A percentile compares a stretch with the other conserved stretches of the same genome.
These are phyloP conservation scores for Epichloe hybrida DNA, from an alignment of 2,329 filamentous ascomycete species.

Conservation along the genomic window DNA sequence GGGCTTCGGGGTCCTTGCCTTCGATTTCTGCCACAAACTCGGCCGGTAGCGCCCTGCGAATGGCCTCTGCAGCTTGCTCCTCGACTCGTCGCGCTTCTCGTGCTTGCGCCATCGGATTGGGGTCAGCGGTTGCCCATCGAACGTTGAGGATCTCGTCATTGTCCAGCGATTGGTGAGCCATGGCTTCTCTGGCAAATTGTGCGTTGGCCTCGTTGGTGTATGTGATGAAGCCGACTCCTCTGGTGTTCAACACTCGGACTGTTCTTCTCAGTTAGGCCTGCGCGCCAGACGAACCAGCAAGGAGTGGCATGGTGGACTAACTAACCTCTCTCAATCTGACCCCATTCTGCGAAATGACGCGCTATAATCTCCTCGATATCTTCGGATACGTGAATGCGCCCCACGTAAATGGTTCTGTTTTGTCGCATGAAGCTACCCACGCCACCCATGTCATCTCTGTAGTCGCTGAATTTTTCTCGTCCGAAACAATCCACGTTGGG, in stretches of 20 bases:
- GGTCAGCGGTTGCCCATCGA: constrained; percentile 91
- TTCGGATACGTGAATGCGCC: constrained; percentile 86
- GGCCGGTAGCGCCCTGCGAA: constrained; percentile 72
- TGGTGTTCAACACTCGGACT: constrained; percentile 69
- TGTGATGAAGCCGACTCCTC: constrained; percentile 90
- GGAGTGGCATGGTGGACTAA: constrained; percentile 4
- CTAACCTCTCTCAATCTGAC: constrained; percentile 65
- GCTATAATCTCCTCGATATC: constrained; percentile 95
- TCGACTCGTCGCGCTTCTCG: constrained; percentile 80
- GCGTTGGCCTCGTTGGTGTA: constrained; percentile 83
- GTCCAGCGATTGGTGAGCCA: constrained; percentile 88
- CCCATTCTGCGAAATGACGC: constrained; percentile 94
- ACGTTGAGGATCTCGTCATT: constrained; percentile 91
- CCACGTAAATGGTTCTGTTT: constrained; percentile 88
- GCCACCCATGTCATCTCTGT: constrained; percentile 94
- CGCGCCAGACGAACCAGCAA: background rate
- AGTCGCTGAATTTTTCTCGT: constrained; percentile 78
- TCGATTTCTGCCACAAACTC: constrained; percentile 91
- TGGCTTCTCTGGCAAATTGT: constrained; percentile 86
- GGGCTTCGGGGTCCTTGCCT: constrained; percentile 72
- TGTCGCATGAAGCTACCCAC: constrained; percentile 88
- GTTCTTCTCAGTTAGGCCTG: background rate
- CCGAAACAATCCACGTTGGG: constrained; percentile 87
- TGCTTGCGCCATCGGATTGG: constrained; percentile 88
- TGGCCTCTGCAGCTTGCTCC: constrained; percentile 91